Base-by-base conservation (phyloP, 1,284 basidiomycete genomes). In the Pisolithus thermaeus region DNA sequence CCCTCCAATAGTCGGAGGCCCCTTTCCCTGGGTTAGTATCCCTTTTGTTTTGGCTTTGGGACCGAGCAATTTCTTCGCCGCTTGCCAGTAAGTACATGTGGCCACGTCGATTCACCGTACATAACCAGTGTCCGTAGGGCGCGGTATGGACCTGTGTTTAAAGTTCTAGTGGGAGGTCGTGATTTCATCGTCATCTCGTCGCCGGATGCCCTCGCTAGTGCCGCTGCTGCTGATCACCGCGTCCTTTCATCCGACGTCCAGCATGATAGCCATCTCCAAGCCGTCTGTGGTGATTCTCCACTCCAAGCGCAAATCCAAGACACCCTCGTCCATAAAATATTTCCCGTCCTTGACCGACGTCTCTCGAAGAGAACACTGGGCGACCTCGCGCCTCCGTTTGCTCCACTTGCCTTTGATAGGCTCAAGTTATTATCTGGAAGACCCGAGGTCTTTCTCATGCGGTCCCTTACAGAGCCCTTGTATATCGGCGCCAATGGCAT, bases 81-180 rank as follows among this genome's bases (percentile, higher is more conserved):
- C 27, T 38, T 66, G 61, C 57, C 62, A 55, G 61, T 65, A 51
- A 0, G 61, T 65, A 8, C 4, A 18, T 32, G 27, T 1, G 1
- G 2, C 1, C 9, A 14, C 4, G 37, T n/a, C 14, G 12, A 25
- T 4, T 1, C 8, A 27, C 56, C 49, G 54, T 49, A n/a, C 28
- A 30, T 32, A 20, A 32, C n/a, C 28, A 7, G 23, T 43, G 4
- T n/a, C 25, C 11, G 6, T 11, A 63, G 64, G 20, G 14, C 51
- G 4, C 32, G 7, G 27, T 54, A 28, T 6, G 64, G 62, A 7
- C 39, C 59, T 7, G 38, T 53, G 20, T 63, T 53, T 38, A 44
- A 47, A 4, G 37, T 63, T 2, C 52, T 51, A 1, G 53, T 64
- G 11, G 61, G 64, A 36, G 45, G 48, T 37, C 48, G 56, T 53